A percentile compares a stretch with the other conserved stretches of the same genome.
Evolutionary conservation across 164 flowering plant species (phyloP).

Genomic region (Echeveria elegans): DNA sequence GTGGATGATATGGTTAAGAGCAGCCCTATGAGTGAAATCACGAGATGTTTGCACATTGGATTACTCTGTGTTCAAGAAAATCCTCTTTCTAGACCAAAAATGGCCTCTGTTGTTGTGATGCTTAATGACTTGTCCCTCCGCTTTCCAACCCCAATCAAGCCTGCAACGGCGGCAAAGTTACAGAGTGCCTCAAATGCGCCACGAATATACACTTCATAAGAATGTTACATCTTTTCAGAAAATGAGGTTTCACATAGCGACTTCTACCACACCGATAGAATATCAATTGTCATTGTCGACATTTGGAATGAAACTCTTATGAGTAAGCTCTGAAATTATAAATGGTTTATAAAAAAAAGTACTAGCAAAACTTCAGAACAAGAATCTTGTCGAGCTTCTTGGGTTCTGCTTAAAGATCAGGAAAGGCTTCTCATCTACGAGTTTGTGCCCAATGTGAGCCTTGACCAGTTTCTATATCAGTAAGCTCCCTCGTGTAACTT

Average conservation of each 20-base stretch:
- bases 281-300: too few species aligned
- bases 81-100: neutral
- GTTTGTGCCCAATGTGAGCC: neutral
- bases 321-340: too few species aligned
- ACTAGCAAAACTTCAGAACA: conserved; percentile 2
- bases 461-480: neutral
- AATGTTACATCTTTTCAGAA: neutral
- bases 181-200: neutral
- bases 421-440: conserved; percentile 2
- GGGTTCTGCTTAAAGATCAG: neutral
- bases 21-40: neutral
- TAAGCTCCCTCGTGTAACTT: neutral
- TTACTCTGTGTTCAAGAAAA: conserved; percentile 5
- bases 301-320: too few species aligned
- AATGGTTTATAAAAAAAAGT: too few species aligned
- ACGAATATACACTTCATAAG: neutral
- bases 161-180: neutral
- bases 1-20: neutral
- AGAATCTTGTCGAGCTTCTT: neutral
- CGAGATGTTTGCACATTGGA: neutral
- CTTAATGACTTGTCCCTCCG: neutral
- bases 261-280: too few species aligned
- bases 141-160: neutral
- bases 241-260: conserved; percentile 10
- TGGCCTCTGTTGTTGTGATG: conserved; percentile 1